Evolutionary conservation across 805 yeast genomes (phyloP).

Genomic region (Saturnispora silvae): DNA sequence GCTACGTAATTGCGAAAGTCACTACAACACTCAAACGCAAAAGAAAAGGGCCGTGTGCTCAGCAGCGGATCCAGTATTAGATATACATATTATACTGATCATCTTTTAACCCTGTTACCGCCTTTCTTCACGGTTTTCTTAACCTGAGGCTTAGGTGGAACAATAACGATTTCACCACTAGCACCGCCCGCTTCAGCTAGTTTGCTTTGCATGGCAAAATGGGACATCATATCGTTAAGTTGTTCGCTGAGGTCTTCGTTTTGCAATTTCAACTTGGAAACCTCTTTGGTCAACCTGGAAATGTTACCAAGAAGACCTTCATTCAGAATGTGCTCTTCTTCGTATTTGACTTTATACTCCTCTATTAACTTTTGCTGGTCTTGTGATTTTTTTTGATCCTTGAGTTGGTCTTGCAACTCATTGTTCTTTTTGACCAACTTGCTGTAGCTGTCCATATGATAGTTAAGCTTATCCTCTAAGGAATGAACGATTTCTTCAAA

Average conservation of each 20-base stretch:
- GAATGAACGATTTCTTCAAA: constrained; percentile 47
- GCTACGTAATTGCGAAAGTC: no score
- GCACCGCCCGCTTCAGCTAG: neutral
- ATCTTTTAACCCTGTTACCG: neutral
- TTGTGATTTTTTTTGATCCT: constrained; percentile 10
- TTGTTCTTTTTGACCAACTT: constrained; percentile 21
- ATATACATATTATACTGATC: no score
- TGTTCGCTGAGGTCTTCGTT: neutral
- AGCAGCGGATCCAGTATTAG: no score
- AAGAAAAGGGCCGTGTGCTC: no score
- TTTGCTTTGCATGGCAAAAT: neutral
- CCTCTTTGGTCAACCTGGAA: constrained; percentile 26
- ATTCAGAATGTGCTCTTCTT: constrained; percentile 39
- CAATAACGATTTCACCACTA: constrained; percentile 1
- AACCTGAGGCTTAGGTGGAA: neutral
- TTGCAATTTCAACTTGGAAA: constrained; percentile 10
- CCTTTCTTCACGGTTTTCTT: neutral
- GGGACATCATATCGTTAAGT: neutral
- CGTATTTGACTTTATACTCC: constrained; percentile 21
- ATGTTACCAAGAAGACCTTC: constrained; percentile 32
- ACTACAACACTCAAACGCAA: no score
- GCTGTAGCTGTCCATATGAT: constrained; percentile 11
- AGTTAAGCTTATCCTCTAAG: constrained; percentile 15
- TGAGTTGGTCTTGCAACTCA: constrained; percentile 14
- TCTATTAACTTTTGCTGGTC: constrained; percentile 9